Percentiles rank a stretch among this genome's conserved stretches.
phyloP scores from a whole-genome alignment of 371 early-diverging fungal genomes.

The Coemansia sp. region DNA sequence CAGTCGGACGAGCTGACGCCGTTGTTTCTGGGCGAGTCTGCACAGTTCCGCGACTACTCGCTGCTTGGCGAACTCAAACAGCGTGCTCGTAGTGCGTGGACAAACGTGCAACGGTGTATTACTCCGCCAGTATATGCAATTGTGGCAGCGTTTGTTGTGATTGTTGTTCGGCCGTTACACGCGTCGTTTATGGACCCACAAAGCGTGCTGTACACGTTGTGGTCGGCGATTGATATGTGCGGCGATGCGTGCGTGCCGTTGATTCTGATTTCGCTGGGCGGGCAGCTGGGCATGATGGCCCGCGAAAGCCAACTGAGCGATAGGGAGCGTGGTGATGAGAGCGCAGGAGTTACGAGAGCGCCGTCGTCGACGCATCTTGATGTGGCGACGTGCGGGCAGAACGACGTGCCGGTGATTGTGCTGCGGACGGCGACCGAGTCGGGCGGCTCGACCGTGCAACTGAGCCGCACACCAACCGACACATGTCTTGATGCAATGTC shows the following conservation, averaged over 20 bases:
- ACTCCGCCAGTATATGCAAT: constrained; percentile 72
- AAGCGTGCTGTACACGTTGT: constrained; percentile 57
- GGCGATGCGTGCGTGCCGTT: constrained; percentile 69
- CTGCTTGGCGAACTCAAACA: background rate
- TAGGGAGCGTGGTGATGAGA: background rate
- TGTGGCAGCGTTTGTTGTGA: constrained; percentile 59
- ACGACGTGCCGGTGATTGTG: constrained; percentile 22
- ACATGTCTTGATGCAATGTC: constrained; percentile 2
- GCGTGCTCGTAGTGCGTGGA: background rate
- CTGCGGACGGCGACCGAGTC: constrained; percentile 27
- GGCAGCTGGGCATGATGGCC: constrained; percentile 58
- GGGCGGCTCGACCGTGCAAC: constrained; percentile 5
- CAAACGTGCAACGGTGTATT: constrained; percentile 40
- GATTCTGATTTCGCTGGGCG: constrained; percentile 67
- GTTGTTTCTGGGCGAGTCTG: constrained; percentile 34
- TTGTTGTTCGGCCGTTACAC: constrained; percentile 58
- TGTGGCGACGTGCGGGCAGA: too few species aligned
- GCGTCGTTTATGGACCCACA: constrained; percentile 56
- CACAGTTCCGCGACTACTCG: background rate
- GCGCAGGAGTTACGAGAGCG: background rate
- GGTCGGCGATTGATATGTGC: constrained; percentile 68
- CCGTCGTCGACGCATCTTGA: constrained; percentile 18
- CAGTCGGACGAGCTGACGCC: constrained; percentile 23
- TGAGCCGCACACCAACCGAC: background rate
- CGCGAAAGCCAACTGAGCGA: constrained; percentile 4